Evolutionary conservation across 2,329 filamentous ascomycete species (phyloP), one percentile per base, ranked within the genome.

Genomic region (Claviceps sorghi): DNA sequence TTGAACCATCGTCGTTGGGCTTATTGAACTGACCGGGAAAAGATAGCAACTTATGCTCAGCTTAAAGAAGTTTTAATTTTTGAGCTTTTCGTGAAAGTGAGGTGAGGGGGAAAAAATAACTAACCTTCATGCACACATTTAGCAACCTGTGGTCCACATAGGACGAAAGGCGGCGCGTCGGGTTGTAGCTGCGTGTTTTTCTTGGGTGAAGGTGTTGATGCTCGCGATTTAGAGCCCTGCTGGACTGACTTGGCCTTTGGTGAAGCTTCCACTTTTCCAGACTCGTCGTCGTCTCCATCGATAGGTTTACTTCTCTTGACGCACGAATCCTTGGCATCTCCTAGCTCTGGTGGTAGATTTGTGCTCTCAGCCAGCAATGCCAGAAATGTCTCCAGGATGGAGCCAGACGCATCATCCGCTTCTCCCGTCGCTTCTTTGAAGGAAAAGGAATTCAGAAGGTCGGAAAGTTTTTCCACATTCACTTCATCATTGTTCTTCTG

Each of bases 301-400:
- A 48, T 40, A 17, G 15, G 2, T 38, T 19, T 34, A 15, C 26
- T 15, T 19, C 8, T n/a, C 21, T 48, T 54, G 15, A 40, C 43
- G 26, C 53, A 52, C 32, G 49, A 54, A 6, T n/a, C 17, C 22
- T 45, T 38, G 4, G 17, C 42, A 6, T 38, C 21, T 29, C 42
- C 34, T 22, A 50, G 43, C 26, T 54, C 42, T 32, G 48, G 29
- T 13, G 34, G 32, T 15, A 50, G 19, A 30, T 54, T 43, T 7
- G 26, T n/a, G 3, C 50, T 22, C 15, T 51, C 48, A 10, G 51
- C 48, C 22, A 55, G 15, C 26, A 53, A 19, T 13, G 40, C 26
- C 19, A 53, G 34, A 43, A 55, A 55, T 7, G 9, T 47, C 8
- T 55, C 51, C 4, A 55, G 30, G 13, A 55, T 49, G 17, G 48